phyloP scores from a whole-genome alignment of 2,329 filamentous ascomycete species.

The Fusarium transvaalense region DNA sequence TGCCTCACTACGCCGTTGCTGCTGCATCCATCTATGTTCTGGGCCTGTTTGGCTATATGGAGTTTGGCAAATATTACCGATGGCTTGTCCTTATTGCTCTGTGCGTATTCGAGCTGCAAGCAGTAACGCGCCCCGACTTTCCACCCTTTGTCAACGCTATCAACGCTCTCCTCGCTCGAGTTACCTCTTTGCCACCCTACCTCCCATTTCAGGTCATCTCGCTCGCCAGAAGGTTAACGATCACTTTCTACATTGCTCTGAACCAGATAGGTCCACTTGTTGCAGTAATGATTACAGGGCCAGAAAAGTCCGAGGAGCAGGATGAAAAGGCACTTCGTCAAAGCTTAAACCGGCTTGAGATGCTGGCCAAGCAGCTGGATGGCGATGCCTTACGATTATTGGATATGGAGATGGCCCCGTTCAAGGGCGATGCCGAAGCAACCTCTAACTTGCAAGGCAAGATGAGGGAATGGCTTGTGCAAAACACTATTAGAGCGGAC shows the following conservation, averaged over 20 bases:
- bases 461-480: constrained; percentile 87
- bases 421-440: constrained; percentile 76
- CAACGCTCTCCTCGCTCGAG: constrained; percentile 59
- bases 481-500: constrained; percentile 84
- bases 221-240: constrained; percentile 78
- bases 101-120: constrained; percentile 68
- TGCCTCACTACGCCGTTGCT: constrained; percentile 72
- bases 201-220: constrained; percentile 87
- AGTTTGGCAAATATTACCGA: constrained; percentile 75
- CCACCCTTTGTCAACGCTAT: constrained; percentile 61
- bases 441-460: constrained; percentile 71
- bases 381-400: constrained; percentile 77
- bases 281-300: constrained; percentile 51
- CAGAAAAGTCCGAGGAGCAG: constrained; percentile 47
- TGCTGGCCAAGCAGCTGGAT: constrained; percentile 70
- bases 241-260: constrained; percentile 87
- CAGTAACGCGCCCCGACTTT: constrained; percentile 66
- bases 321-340: constrained; percentile 67
- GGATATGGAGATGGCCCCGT: constrained; percentile 84
- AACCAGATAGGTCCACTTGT: constrained; percentile 82
- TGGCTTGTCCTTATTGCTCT: constrained; percentile 69
- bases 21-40: constrained; percentile 71
- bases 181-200: constrained; percentile 68
- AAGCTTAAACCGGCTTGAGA: constrained; percentile 76
- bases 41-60: constrained; percentile 74